Evolutionary conservation across 768 basidiomycete species (phyloP).

Genomic region (Auriscalpium microsporum): DNA sequence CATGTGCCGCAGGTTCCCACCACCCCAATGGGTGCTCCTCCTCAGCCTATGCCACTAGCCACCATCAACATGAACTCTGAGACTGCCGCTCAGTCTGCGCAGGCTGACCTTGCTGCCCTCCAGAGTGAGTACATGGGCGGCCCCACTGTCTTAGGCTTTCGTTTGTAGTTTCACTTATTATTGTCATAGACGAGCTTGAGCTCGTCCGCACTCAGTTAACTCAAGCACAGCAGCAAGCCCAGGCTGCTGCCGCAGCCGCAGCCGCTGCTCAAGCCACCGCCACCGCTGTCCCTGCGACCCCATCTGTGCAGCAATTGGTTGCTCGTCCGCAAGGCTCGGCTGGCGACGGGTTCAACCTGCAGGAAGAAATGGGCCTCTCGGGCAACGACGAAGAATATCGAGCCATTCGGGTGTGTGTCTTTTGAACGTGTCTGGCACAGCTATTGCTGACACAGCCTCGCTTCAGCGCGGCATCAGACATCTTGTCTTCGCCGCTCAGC

Average conservation of each 20-base stretch:
- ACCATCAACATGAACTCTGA: background rate
- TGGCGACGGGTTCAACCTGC: too few relatives aligned
- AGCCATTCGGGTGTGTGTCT: background rate
- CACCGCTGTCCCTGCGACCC: background rate
- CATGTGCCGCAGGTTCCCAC: background rate
- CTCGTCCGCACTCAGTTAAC: conserved; percentile 12
- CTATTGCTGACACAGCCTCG: background rate
- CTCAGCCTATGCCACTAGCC: too few relatives aligned
- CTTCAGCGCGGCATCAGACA: background rate
- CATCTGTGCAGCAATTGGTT: too few relatives aligned
- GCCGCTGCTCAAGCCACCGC: background rate
- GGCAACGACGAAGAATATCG: too few relatives aligned
- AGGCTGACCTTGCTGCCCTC: too few relatives aligned
- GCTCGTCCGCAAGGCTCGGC: too few relatives aligned
- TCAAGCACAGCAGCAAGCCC: background rate
- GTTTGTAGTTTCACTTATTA: too few relatives aligned
- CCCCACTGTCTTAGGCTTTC: too few relatives aligned
- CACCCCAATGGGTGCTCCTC: too few relatives aligned
- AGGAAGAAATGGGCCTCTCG: too few relatives aligned
- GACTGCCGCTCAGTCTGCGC: background rate
- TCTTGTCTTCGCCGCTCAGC: background rate
- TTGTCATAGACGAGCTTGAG: background rate
- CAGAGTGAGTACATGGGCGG: too few relatives aligned
- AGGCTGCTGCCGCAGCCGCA: background rate
- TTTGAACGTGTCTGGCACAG: background rate